phyloP scores from a whole-genome alignment of 306 rosid genomes.

The Ceratonia siliqua region DNA sequence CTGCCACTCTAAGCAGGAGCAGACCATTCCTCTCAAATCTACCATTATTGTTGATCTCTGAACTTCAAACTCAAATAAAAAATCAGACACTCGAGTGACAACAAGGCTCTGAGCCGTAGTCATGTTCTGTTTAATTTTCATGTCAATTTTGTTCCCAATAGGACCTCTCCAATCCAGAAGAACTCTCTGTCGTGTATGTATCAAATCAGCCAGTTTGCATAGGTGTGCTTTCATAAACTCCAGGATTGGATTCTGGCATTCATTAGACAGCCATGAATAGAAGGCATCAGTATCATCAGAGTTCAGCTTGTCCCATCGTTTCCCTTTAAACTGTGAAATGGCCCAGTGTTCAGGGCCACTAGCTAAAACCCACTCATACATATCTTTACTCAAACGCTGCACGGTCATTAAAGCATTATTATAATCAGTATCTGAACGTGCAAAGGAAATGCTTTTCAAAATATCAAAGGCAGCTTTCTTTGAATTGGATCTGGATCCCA shows the following conservation, averaged over 20 bases:
- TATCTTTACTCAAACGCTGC: background rate
- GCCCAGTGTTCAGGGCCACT: background rate
- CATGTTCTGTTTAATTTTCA: conserved; percentile 7
- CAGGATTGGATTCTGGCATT: conserved; percentile 9
- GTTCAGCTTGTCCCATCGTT: conserved; percentile 2
- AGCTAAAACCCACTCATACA: conserved; percentile 3
- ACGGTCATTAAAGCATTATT: background rate
- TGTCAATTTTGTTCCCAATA: background rate
- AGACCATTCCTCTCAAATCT: conserved; percentile 6
- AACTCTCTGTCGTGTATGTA: background rate
- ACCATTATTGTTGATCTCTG: background rate
- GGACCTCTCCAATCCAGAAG: background rate
- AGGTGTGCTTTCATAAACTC: conserved; percentile 10
- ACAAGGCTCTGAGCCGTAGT: background rate
- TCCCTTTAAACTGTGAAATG: background rate
- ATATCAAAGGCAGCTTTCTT: background rate
- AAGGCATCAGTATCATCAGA: background rate
- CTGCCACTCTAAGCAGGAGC: conserved; percentile 11
- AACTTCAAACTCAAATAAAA: conserved; percentile 9
- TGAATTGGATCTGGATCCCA: background rate
- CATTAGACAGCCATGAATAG: background rate
- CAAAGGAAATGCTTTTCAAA: background rate
- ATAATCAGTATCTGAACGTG: background rate
- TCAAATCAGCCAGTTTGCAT: background rate
- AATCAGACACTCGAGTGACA: background rate